Conservation (phyloP, 495 filamentous ascomycete genomes). For the Tuber brumale region DNA sequence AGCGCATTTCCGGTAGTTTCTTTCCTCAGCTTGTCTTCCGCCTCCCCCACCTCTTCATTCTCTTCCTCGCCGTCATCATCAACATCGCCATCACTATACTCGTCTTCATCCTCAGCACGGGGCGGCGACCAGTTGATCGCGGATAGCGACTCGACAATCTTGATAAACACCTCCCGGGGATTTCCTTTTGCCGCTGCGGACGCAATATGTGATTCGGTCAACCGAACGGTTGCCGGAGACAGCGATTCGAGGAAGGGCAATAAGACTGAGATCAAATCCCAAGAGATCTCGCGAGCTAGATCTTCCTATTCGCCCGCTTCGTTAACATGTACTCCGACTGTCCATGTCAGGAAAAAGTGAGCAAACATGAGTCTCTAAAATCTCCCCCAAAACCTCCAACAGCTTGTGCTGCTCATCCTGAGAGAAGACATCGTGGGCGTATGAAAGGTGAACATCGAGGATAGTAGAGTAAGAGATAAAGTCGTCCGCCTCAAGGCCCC, state of each 20-base stretch:
- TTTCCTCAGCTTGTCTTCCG: slow-evolving; percentile 38
- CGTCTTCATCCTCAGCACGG: slow-evolving; percentile 47
- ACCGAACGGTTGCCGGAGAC: slow-evolving; percentile 49
- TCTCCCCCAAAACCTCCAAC: slow-evolving; percentile 29
- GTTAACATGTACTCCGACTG: slow-evolving; percentile 11
- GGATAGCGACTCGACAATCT: slow-evolving; percentile 64
- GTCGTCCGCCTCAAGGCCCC: slow-evolving; percentile 34
- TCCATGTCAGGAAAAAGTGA: neutral
- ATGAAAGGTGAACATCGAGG: slow-evolving; percentile 42
- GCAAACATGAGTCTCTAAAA: slow-evolving; percentile 35
- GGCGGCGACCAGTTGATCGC: slow-evolving; percentile 52
- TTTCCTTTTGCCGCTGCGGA: slow-evolving; percentile 72
- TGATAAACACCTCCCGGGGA: slow-evolving; percentile 86
- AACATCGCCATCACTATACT: slow-evolving; percentile 41
- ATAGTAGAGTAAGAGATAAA: slow-evolving; percentile 42
- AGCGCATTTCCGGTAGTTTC: slow-evolving; percentile 31
- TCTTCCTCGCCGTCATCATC: slow-evolving; percentile 30
- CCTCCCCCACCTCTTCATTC: slow-evolving; percentile 30
- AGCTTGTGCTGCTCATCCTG: slow-evolving; percentile 36
- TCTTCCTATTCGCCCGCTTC: slow-evolving; percentile 40
- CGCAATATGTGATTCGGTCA: slow-evolving; percentile 28
- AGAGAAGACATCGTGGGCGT: slow-evolving; percentile 36
- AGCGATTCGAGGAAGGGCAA: slow-evolving; percentile 64
- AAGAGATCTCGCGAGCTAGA: slow-evolving; percentile 85
- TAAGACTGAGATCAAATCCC: slow-evolving; percentile 86